A percentile compares a stretch with the other conserved stretches of the same genome.
phyloP scores from a whole-genome alignment of 345 rosid genomes.

The Brassica incana region DNA sequence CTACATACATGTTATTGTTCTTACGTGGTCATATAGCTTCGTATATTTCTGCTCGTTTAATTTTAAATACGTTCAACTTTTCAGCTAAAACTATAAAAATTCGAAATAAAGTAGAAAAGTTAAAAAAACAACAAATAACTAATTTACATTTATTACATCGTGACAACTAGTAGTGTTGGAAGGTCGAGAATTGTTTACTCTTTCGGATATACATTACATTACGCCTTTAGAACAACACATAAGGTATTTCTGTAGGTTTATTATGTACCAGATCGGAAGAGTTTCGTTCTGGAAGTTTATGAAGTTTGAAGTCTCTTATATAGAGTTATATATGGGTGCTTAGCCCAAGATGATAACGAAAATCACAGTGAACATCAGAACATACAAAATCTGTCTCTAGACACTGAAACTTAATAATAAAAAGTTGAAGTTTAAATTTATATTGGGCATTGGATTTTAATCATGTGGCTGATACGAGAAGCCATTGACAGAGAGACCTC shows the following conservation, averaged over 20 bases:
- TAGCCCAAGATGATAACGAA: background rate
- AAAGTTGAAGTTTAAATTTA: background rate
- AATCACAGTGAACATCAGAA: background rate
- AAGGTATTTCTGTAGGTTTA: background rate
- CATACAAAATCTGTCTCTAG: background rate
- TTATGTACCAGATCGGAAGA: background rate
- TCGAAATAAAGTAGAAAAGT: background rate
- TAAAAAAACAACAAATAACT: slow-evolving; percentile 14
- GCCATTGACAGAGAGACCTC: slow-evolving; percentile 52
- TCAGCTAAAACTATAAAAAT: background rate
- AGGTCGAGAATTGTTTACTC: slow-evolving; percentile 16
- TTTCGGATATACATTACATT: background rate
- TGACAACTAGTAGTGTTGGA: slow-evolving; percentile 20
- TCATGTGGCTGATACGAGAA: slow-evolving; percentile 34
- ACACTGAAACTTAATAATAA: background rate
- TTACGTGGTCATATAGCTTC: slow-evolving; percentile 14
- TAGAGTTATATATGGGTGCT: background rate
- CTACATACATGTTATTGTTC: slow-evolving; percentile 26
- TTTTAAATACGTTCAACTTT: slow-evolving; percentile 3
- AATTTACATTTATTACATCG: slow-evolving; percentile 25
- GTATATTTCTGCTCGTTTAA: slow-evolving; percentile 1
- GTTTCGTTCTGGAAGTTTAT: background rate
- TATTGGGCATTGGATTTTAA: slow-evolving; percentile 1
- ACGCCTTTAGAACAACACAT: slow-evolving; percentile 8
- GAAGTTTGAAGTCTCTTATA: background rate